Evolutionary conservation across 2,329 filamentous ascomycete species (phyloP).

Genomic region (Aureobasidium melanogenum): DNA sequence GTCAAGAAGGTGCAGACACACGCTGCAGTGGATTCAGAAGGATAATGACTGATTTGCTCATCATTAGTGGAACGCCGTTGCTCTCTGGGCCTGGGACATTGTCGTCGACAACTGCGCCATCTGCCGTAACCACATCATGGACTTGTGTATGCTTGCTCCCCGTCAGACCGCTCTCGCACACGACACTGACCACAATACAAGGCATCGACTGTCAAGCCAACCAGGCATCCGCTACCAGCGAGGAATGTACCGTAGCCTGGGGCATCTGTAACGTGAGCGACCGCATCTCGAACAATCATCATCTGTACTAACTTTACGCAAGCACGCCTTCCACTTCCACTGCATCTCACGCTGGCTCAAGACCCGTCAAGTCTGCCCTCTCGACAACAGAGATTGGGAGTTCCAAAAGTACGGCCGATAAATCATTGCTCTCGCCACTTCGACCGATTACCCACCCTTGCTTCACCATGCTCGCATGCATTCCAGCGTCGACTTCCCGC

Average conservation of each 20-base stretch:
- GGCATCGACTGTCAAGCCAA: constrained; percentile 98
- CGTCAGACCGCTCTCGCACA: not conserved
- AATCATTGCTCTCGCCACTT: constrained; percentile 15
- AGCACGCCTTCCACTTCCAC: constrained; percentile 99
- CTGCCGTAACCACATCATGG: constrained; percentile 99
- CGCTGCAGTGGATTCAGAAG: constrained; percentile 14
- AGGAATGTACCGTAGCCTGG: constrained; percentile 98
- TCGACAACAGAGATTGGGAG: constrained; percentile 98
- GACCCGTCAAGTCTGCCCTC: constrained; percentile 93
- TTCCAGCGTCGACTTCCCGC: not conserved
- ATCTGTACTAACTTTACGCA: constrained; percentile 27
- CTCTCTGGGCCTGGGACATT: constrained; percentile 98
- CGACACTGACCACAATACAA: constrained; percentile 26
- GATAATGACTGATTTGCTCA: not conserved
- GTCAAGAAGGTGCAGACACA: constrained; percentile 76
- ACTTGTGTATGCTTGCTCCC: constrained; percentile 61
- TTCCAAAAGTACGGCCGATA: constrained; percentile 95
- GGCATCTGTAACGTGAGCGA: constrained; percentile 93
- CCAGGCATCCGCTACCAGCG: constrained; percentile 91
- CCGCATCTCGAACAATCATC: not conserved
- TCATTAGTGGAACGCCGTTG: constrained; percentile 89
- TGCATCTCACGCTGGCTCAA: constrained; percentile 99
- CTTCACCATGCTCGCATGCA: not conserved
- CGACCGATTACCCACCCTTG: not conserved
- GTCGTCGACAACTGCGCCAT: constrained; percentile 99